Evolutionary conservation across 1,284 basidiomycete genomes (phyloP).

Genomic region (Ganoderma lucidum): DNA sequence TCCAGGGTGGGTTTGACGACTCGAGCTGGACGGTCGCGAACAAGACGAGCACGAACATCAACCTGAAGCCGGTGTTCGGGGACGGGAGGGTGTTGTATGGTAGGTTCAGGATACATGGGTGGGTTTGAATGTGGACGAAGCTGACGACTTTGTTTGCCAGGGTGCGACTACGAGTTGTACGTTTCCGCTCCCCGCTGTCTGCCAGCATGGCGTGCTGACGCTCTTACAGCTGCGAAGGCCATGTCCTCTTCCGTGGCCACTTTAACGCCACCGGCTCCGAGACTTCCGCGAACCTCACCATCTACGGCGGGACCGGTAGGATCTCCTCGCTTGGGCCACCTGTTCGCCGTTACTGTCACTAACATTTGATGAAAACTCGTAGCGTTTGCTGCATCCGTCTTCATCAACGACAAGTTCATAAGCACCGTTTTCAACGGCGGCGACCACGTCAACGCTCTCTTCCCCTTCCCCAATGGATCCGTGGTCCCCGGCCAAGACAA

Average conservation of each 20-base stretch:
- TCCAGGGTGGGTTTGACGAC: conserved; percentile 63
- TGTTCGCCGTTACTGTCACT: background rate
- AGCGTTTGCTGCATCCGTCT: conserved; percentile 83
- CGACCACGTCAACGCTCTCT: conserved; percentile 71
- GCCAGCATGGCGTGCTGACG: background rate
- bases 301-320: conserved; percentile 81
- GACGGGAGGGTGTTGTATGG: conserved; percentile 78
- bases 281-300: conserved; percentile 71
- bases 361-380: background rate
- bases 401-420: conserved; percentile 80
- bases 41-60: conserved; percentile 75
- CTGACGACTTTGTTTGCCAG: conserved; percentile 22
- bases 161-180: conserved; percentile 85
- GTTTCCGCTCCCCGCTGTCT: conserved; percentile 38
- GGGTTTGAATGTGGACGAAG: background rate
- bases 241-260: conserved; percentile 82
- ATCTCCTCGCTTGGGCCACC: background rate
- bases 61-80: conserved; percentile 73
- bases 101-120: background rate
- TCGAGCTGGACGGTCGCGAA: conserved; percentile 69
- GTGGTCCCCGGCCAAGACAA: conserved; percentile 65
- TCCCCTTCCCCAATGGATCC: conserved; percentile 64
- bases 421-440: conserved; percentile 69
- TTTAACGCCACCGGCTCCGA: conserved; percentile 68
- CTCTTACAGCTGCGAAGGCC: conserved; percentile 72